Evolutionary conservation across 208 protist species (phyloP), one percentile per base, ranked within the genome.

Genomic region (Leishmania amazonensis): DNA sequence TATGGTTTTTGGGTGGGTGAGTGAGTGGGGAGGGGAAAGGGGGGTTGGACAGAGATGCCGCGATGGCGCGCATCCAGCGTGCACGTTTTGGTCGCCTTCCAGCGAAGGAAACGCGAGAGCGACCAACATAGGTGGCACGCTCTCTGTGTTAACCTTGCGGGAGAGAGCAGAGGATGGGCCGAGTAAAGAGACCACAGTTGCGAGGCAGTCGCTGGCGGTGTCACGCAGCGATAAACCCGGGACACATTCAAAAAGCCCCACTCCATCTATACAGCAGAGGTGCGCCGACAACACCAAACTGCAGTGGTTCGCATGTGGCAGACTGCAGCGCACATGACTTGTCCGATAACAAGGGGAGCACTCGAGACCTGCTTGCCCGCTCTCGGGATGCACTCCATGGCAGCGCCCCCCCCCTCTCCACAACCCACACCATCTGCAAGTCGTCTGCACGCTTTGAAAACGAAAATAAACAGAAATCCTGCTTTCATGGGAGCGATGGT

Each of bases 401-500:
- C 62, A 40, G 31, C 62, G 62, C 31, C 31, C 62, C 15, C 19
- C 47, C 9, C 47, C 47, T 1, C 47, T 11, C 47, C 51, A 58
- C 54, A 58, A 24, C 2, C 58, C 15, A 40, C 62, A 68, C 62
- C 11, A 38, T 19, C 28, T 8, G 5, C 31, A 35, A 17, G 31
- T 40, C 57, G 24, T 42, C 5, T 28, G 31, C 31, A 68, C 2
- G 31, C 58, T 31, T 68, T 7, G 4, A 68, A 21, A 75, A 45
- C 0, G 78, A 68, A 80, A 79, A 79, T 64, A 68, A 77, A 76
- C 68, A 83, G 64, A 49, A 49, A 15, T 24, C 0, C 68, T 17
- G 68, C 4, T 68, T 35, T 38, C 15, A 21, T 40, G 62, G 31
- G 0, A 13, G 28, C n/a, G 31, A 13, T 35, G n/a, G n/a, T 35